These are phyloP conservation scores for Pestalotiopsis sp. DNA, from an alignment of 2,329 filamentous ascomycete genomes.

Conservation along the genomic window DNA sequence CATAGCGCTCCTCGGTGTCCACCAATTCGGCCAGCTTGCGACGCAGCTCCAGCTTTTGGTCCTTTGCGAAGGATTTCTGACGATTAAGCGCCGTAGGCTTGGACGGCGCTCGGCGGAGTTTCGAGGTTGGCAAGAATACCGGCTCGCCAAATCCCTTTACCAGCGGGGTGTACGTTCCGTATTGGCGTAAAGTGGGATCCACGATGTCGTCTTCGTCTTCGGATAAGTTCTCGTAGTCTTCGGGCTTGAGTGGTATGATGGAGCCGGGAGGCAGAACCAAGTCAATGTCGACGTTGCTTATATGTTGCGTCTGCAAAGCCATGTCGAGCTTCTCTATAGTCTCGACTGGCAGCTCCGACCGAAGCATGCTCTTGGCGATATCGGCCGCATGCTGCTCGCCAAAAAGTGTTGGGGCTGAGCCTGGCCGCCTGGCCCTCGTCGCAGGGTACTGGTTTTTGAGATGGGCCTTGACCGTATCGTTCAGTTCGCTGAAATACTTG, in stretches of 20 bases:
- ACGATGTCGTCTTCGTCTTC: slow-evolving; percentile 68
- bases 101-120: slow-evolving; percentile 82
- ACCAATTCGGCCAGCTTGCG: slow-evolving; percentile 90
- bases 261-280: slow-evolving; percentile 80
- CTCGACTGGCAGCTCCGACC: slow-evolving; percentile 75
- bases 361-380: slow-evolving; percentile 81
- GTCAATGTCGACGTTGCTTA: slow-evolving; percentile 87
- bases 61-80: slow-evolving; percentile 74
- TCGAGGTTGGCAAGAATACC: slow-evolving; percentile 84
- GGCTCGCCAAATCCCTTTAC: slow-evolving; percentile 81
- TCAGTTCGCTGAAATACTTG: slow-evolving; percentile 92
- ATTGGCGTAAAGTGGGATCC: slow-evolving; percentile 68
- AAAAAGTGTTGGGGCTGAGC: slow-evolving; percentile 73
- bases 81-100: slow-evolving; percentile 80
- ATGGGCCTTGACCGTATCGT: slow-evolving; percentile 72
- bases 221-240: slow-evolving; percentile 61
- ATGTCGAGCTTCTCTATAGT: slow-evolving; percentile 74
- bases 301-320: slow-evolving; percentile 78
- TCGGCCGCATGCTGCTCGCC: slow-evolving; percentile 92
- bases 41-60: slow-evolving; percentile 82
- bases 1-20: slow-evolving; percentile 93
- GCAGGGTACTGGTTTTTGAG: slow-evolving; percentile 63
- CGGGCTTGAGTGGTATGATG: slow-evolving; percentile 66
- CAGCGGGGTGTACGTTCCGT: slow-evolving; percentile 76
- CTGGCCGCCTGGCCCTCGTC: slow-evolving; percentile 59